phyloP scores from a whole-genome alignment of 805 yeast genomes.

The Torulaspora maleeae region DNA sequence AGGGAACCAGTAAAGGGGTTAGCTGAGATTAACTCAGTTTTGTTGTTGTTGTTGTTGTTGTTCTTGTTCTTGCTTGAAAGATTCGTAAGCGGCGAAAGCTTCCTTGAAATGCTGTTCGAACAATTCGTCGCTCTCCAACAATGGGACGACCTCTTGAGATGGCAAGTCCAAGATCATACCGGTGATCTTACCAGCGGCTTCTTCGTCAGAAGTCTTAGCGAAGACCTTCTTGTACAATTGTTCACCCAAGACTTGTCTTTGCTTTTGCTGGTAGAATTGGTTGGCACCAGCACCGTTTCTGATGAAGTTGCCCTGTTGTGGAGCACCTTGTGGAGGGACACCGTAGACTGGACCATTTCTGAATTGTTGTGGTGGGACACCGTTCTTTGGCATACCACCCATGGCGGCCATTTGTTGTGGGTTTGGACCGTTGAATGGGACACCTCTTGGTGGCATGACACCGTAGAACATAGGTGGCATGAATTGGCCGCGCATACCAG shows the following conservation, averaged over 20 bases:
- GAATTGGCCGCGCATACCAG: conserved; percentile 40
- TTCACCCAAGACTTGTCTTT: conserved; percentile 97
- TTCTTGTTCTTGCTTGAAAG: conserved; percentile 59
- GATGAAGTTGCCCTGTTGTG: conserved; percentile 52
- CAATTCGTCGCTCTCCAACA: conserved; percentile 84
- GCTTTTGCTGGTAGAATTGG: conserved; percentile 74
- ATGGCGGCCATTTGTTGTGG: conserved; percentile 70
- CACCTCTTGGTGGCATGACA: conserved; percentile 76
- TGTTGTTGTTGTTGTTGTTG: conserved; percentile 23
- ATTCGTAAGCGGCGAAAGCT: conserved; percentile 91
- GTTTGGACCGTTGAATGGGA: conserved; percentile 73
- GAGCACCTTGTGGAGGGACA: conserved; percentile 72
- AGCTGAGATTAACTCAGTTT: conserved; percentile 3
- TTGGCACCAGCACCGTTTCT: conserved; percentile 33
- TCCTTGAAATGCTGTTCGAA: conserved; percentile 89
- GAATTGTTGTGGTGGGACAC: conserved; percentile 58
- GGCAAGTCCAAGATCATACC: conserved; percentile 98
- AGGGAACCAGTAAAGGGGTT: background rate
- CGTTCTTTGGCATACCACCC: conserved; percentile 55
- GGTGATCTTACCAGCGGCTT: conserved; percentile 97
- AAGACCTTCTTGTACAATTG: conserved; percentile 90
- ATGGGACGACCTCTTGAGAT: conserved; percentile 79
- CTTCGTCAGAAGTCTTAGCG: conserved; percentile 81
- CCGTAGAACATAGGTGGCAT: conserved; percentile 40
- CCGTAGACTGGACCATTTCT: conserved; percentile 80